Evolutionary conservation across 2,329 filamentous ascomycete genomes (phyloP).

Genomic region (Xylaria arbuscula): DNA sequence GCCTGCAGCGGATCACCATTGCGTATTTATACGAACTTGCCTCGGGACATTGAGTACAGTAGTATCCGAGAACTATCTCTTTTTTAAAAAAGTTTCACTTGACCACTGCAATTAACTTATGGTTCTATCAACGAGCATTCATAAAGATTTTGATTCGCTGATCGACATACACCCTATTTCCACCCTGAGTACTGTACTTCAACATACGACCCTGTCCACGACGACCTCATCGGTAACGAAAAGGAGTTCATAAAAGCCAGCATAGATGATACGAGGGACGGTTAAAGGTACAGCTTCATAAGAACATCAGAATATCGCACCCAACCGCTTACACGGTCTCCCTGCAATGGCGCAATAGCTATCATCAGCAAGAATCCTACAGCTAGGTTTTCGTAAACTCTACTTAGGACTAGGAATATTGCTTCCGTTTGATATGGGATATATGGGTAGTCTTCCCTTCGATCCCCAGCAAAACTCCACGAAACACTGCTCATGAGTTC

Average conservation of each 20-base stretch:
- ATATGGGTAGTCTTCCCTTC: constrained; percentile 25
- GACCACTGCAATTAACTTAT: background rate
- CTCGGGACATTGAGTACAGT: background rate
- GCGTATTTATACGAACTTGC: background rate
- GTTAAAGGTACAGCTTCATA: constrained; percentile 18
- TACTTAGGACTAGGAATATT: constrained; percentile 30
- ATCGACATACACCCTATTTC: background rate
- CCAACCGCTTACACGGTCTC: constrained; percentile 22
- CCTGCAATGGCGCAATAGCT: constrained; percentile 1
- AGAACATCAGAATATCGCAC: constrained; percentile 14
- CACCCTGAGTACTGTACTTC: background rate
- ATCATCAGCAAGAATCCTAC: constrained; percentile 20
- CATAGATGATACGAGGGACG: background rate
- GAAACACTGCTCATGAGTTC: constrained; percentile 30
- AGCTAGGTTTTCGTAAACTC: constrained; percentile 15
- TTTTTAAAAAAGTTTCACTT: background rate
- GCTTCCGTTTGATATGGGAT: background rate
- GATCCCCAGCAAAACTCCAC: constrained; percentile 31
- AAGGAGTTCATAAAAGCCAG: background rate
- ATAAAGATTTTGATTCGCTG: background rate
- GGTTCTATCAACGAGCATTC: no score
- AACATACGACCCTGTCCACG: constrained; percentile 3
- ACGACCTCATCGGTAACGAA: constrained; percentile 1
- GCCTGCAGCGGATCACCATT: background rate
- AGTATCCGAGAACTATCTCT: background rate